Evolutionary conservation across 495 filamentous ascomycete species (phyloP).

Genomic region (Aspergillus taichungensis): DNA sequence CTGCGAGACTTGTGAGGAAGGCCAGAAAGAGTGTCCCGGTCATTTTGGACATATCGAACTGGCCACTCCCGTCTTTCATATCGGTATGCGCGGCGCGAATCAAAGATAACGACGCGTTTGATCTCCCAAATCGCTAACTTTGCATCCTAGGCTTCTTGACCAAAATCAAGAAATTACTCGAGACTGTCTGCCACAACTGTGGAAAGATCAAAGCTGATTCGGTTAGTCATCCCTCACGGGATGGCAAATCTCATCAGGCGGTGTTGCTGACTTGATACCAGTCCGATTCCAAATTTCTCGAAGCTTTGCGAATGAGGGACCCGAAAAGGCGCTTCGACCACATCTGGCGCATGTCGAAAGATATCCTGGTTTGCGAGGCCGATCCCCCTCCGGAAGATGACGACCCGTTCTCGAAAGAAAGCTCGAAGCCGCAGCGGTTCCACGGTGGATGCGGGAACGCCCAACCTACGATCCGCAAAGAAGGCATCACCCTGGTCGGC

Average conservation of each 20-base stretch:
- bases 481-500: conserved; percentile 73
- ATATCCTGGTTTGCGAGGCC: conserved; percentile 71
- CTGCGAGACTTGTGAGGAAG: conserved; percentile 90
- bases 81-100: conserved; percentile 40
- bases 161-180: conserved; percentile 95
- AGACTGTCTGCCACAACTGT: conserved; percentile 97
- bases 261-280: conserved; percentile 59
- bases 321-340: conserved; percentile 87
- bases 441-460: conserved; percentile 93
- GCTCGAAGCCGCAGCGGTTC: conserved; percentile 34
- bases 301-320: conserved; percentile 75
- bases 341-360: conserved; percentile 83
- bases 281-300: conserved; percentile 73
- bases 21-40: conserved; percentile 89
- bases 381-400: conserved; percentile 58
- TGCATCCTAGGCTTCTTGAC: conserved; percentile 67
- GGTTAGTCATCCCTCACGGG: conserved; percentile 67
- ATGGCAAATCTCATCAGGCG: conserved; percentile 41
- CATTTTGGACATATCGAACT: conserved; percentile 98
- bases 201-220: conserved; percentile 88
- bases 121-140: conserved; percentile 20
- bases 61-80: conserved; percentile 85
- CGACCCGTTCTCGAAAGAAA: conserved; percentile 45
- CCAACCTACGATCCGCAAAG: conserved; percentile 77
- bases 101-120: background rate